These are phyloP conservation scores for Saccharomyces uvarum DNA, from an alignment of 1,139 yeast genomes.

Conservation along the genomic window DNA sequence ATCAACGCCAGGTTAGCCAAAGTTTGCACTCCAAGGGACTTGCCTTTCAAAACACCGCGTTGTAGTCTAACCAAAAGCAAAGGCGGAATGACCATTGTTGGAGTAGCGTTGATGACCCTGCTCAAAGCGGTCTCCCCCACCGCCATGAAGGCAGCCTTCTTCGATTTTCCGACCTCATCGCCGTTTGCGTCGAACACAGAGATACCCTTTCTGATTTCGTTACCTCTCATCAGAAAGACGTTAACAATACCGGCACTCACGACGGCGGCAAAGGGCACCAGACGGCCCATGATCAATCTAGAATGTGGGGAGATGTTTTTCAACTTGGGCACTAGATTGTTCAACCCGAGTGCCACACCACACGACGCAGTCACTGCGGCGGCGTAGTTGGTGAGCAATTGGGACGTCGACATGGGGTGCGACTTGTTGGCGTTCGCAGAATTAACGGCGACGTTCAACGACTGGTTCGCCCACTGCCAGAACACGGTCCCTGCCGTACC, in stretches of 20 bases:
- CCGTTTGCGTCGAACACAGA: conserved; percentile 66
- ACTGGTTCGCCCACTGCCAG: conserved; percentile 97
- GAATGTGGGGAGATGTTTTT: conserved; percentile 61
- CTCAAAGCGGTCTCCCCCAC: conserved; percentile 96
- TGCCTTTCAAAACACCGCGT: conserved; percentile 57
- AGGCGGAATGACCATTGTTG: conserved; percentile 94
- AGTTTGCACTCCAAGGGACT: conserved; percentile 56
- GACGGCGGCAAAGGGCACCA: conserved; percentile 97
- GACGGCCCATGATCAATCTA: conserved; percentile 62
- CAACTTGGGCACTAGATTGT: conserved; percentile 76
- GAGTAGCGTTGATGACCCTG: conserved; percentile 91
- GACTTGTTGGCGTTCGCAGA: conserved; percentile 94
- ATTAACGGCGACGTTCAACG: conserved; percentile 91
- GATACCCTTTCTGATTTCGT: conserved; percentile 82
- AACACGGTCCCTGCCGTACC: conserved; percentile 86
- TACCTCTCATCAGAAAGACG: conserved; percentile 90
- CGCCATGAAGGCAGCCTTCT: conserved; percentile 80
- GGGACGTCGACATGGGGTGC: conserved; percentile 75
- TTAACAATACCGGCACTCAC: conserved; percentile 93
- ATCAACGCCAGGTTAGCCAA: conserved; percentile 75
- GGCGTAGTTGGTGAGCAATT: conserved; percentile 67
- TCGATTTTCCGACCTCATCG: conserved; percentile 65
- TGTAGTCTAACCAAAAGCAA: conserved; percentile 71
- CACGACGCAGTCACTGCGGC: conserved; percentile 93
- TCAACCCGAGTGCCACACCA: conserved; percentile 88